A percentile compares a stretch with the other conserved stretches of the same genome.
These are phyloP conservation scores for Amesomyces nigricolor DNA, from an alignment of 2,329 filamentous ascomycete genomes.

Conservation along the genomic window DNA sequence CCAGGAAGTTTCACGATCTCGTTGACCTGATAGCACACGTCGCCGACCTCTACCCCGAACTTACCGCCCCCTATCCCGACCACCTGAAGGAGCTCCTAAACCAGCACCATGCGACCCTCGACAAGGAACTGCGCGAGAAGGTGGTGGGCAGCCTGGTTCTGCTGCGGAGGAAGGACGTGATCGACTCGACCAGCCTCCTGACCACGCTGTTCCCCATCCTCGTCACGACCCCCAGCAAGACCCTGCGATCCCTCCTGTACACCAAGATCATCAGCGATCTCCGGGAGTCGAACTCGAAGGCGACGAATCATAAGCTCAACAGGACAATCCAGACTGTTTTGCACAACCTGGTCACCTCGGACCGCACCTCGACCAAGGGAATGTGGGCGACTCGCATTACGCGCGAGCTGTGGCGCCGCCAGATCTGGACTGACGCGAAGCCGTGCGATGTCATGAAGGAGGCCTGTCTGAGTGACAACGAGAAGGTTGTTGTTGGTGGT, in stretches of 20 bases:
- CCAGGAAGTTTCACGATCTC: conserved; percentile 81
- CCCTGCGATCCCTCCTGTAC: conserved; percentile 75
- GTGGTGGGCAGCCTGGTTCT: conserved; percentile 86
- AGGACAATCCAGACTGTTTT: conserved; percentile 88
- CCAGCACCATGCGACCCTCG: conserved; percentile 74
- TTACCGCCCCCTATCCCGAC: conserved; percentile 69
- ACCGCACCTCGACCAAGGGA: conserved; percentile 76
- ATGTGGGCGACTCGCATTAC: conserved; percentile 96
- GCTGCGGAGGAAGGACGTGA: conserved; percentile 82
- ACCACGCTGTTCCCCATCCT: conserved; percentile 94
- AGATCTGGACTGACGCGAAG: conserved; percentile 92
- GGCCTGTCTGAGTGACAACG: conserved; percentile 79
- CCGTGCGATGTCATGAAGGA: conserved; percentile 99
- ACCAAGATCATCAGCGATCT: conserved; percentile 88
- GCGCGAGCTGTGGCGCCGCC: conserved; percentile 90
- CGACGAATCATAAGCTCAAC: conserved; percentile 88
- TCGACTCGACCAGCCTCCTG: conserved; percentile 76
- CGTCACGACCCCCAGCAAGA: conserved; percentile 81
- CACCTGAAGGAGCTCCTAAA: conserved; percentile 77
- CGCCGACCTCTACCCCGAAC: conserved; percentile 83
- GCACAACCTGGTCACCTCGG: conserved; percentile 83
- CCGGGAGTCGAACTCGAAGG: conserved; percentile 77
- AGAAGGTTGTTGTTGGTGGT: conserved; percentile 83
- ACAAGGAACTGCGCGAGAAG: conserved; percentile 86
- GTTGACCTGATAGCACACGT: conserved; percentile 93